Evolutionary conservation across 495 filamentous ascomycete genomes (phyloP), one percentile per base, ranked within the genome.

Genomic region (Podospora sp.): DNA sequence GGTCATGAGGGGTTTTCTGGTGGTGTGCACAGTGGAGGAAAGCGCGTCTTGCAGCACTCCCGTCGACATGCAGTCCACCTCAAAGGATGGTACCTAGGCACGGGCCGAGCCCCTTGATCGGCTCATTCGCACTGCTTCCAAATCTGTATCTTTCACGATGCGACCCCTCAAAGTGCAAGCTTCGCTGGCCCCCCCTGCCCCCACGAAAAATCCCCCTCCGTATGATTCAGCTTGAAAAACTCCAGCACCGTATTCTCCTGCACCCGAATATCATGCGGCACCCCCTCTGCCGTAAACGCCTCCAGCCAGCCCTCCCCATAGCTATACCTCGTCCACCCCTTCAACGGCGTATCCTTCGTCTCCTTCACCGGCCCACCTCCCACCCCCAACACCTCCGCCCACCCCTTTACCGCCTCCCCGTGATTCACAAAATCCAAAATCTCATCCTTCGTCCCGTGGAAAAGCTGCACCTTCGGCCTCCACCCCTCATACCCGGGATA

Each of bases 321-420:
- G 1, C 79, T 73, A 22, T 77, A 80, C 66, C 82, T 84, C 1
- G 82, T 83, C 79, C 83, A 83, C 6, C 76, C 75, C 6, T 22
- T 63, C 27, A 80, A 52, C 11, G 82, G 81, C 1, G 77, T 80
- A 40, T 83, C 72, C 2, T 52, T 35, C 40, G 68, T 72, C 0
- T 72, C 72, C 26, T 36, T 76, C 1, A 72, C 76, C 12, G 76
- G 80, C 8, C 69, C 70, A 24, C 74, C 66, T 24, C 67, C 65
- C 35, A 79, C 69, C 14, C 81, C 83, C 35, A 84, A 73, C 1
- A 89, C 82, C 8, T 76, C 78, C 0, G 83, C 79, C 86, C 86
- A 89, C 76, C 86, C 76, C 79, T 87, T 87, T 46, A 86, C 67
- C 49, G 77, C 81, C 77, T 87, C 85, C 26, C 76, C 69, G 59